Conservation (phyloP, 805 yeast genomes). For the Candida morakotiae region DNA sequence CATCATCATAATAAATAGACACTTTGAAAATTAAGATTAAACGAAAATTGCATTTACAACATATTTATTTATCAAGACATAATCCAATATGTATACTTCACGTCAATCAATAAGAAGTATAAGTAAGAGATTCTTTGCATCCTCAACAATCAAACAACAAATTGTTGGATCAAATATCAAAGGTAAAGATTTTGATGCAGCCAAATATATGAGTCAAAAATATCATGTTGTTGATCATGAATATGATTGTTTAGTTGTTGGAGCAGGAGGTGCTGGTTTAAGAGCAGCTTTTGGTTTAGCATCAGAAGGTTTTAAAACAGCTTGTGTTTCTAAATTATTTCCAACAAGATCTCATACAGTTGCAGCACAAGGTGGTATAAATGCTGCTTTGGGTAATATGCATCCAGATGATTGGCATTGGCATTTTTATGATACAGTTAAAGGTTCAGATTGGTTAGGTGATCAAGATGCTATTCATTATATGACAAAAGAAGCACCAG, state of each 20-base stretch:
- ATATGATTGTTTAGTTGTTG: conserved; percentile 96
- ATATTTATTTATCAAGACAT: background rate
- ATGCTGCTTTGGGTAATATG: conserved; percentile 98
- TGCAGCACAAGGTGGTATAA: conserved; percentile 99
- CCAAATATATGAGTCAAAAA: conserved; percentile 51
- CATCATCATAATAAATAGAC: too few relatives aligned
- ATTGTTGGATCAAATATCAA: conserved; percentile 36
- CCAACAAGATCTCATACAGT: conserved; percentile 99
- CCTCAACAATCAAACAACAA: conserved; percentile 27
- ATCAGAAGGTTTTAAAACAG: conserved; percentile 95
- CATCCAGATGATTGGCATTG: conserved; percentile 98
- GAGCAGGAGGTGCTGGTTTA: conserved; percentile 99
- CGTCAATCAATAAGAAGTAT: conserved; percentile 4
- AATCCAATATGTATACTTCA: conserved; percentile 6
- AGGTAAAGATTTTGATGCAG: conserved; percentile 37
- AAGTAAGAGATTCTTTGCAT: conserved; percentile 19
- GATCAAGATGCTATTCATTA: conserved; percentile 99
- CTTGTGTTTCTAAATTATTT: conserved; percentile 94
- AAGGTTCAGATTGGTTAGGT: conserved; percentile 99
- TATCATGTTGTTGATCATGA: conserved; percentile 96
- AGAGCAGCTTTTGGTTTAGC: conserved; percentile 98
- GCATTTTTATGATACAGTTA: conserved; percentile 99
- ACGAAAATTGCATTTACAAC: conserved; percentile 1
- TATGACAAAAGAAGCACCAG: conserved; percentile 98
- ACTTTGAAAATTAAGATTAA: too few relatives aligned